Percentiles rank a stretch among this genome's conserved stretches.
Evolutionary conservation across 805 yeast genomes (phyloP).

Genomic region (Dipodascus geniculatus): DNA sequence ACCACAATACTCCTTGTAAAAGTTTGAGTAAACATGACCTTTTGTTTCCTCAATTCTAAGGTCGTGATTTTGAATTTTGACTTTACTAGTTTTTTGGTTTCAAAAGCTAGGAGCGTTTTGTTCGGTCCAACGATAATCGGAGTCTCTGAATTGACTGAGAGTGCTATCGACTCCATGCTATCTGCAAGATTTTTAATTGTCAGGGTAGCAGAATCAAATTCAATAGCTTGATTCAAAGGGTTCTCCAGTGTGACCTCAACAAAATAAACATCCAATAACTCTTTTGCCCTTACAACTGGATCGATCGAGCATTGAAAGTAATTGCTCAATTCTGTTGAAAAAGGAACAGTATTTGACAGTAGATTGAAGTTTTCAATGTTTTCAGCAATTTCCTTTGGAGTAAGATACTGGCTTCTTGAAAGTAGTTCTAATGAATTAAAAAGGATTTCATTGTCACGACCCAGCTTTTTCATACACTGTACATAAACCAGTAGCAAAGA

Average conservation of each 20-base stretch:
- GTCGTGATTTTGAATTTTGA: constrained; percentile 27
- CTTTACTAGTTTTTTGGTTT: constrained; percentile 22
- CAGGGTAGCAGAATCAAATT: constrained; percentile 6
- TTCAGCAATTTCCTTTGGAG: constrained; percentile 12
- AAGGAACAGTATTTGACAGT: constrained; percentile 13
- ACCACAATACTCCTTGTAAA: constrained; percentile 7
- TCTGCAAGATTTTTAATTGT: constrained; percentile 1
- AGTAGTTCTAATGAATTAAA: constrained; percentile 21
- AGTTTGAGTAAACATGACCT: constrained; percentile 19
- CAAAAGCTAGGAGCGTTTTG: constrained; percentile 16
- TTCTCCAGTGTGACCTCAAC: constrained; percentile 6
- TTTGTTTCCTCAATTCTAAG: constrained; percentile 20
- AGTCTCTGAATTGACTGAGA: constrained; percentile 10
- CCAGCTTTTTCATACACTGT: constrained; percentile 39
- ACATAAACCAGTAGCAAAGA: constrained; percentile 55
- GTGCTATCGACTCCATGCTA: constrained; percentile 4
- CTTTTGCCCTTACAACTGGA: constrained; percentile 21
- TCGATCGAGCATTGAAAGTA: constrained; percentile 28
- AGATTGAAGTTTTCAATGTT: constrained; percentile 14
- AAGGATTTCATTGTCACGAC: constrained; percentile 17
- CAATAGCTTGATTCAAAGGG: constrained; percentile 4
- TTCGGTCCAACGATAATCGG: constrained; percentile 2
- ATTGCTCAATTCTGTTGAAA: constrained; percentile 23
- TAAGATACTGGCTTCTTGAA: constrained; percentile 12
- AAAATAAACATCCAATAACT: constrained; percentile 1